Evolutionary conservation across 2,329 filamentous ascomycete genomes (phyloP).

Genomic region (Fusarium ambrosium): DNA sequence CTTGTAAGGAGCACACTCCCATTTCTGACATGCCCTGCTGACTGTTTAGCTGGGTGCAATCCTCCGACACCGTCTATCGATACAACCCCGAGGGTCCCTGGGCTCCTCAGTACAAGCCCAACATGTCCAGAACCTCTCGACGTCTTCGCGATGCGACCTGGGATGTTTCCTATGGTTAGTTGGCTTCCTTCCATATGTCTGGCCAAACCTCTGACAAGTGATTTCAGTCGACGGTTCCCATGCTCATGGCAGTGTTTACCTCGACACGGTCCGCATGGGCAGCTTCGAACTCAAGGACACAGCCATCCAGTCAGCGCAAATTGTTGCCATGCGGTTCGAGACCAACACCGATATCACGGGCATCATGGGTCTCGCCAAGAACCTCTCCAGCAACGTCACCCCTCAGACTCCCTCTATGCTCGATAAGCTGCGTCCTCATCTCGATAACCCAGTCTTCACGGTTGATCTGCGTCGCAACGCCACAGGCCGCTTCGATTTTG

Average conservation of each 20-base stretch:
- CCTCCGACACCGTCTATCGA: conserved; percentile 60
- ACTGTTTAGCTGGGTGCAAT: conserved; percentile 65
- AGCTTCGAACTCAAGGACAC: conserved; percentile 59
- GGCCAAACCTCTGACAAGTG: background rate
- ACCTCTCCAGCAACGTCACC: conserved; percentile 58
- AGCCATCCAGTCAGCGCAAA: conserved; percentile 63
- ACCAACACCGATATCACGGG: conserved; percentile 60
- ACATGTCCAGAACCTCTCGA: conserved; percentile 59
- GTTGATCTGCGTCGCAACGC: conserved; percentile 64
- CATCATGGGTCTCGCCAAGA: conserved; percentile 66
- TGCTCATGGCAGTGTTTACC: conserved; percentile 63
- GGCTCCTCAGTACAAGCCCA: conserved; percentile 59
- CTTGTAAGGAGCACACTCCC: conserved; percentile 64
- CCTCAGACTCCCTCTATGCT: conserved; percentile 61
- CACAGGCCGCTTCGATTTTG: conserved; percentile 66
- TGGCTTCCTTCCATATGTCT: conserved; percentile 34
- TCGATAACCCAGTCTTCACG: conserved; percentile 61
- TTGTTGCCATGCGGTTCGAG: conserved; percentile 60
- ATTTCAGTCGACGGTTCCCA: conserved; percentile 57
- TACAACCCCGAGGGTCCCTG: conserved; percentile 52
- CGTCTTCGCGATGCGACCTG: conserved; percentile 61
- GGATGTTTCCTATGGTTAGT: conserved; percentile 64
- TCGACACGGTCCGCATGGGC: conserved; percentile 63
- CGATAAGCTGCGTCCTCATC: conserved; percentile 57
- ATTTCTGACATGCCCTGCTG: conserved; percentile 2